Conservation (phyloP, 148 eudicot genomes). For the Fagopyrum esculentum region DNA sequence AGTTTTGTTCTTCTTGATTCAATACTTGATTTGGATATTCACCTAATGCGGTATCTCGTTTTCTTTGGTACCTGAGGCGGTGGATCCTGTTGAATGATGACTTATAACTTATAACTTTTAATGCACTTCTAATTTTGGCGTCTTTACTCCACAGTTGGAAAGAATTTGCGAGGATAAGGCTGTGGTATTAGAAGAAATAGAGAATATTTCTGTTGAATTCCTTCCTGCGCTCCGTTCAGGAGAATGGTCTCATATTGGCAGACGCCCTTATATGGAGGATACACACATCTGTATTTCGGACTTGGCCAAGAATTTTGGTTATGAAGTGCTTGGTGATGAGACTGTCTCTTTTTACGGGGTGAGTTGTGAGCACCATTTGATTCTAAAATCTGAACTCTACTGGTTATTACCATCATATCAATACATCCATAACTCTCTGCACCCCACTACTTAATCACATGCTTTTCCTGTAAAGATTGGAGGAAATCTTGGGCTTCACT, state of each 20-base stretch:
- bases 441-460: not conserved
- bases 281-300: constrained; percentile 76
- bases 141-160: constrained; percentile 48
- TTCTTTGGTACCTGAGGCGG: not conserved
- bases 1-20: not conserved
- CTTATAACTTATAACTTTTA: not conserved
- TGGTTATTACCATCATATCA: not conserved
- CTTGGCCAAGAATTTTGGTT: constrained; percentile 58
- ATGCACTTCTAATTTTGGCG: not conserved
- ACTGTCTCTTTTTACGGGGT: constrained; percentile 93
- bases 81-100: constrained; percentile 5
- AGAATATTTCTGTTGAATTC: constrained; percentile 31
- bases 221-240: constrained; percentile 72
- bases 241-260: constrained; percentile 91
- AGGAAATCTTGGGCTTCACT: not conserved
- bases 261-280: constrained; percentile 80
- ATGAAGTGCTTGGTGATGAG: constrained; percentile 35
- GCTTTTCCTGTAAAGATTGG: not conserved
- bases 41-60: not conserved
- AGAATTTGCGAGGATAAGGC: constrained; percentile 69
- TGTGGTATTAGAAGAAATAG: constrained; percentile 25
- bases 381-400: not conserved
- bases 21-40: not conserved
- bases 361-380: constrained; percentile 22
- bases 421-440: not conserved